Percentiles rank a stretch among this genome's conserved stretches.
Conservation (phyloP, 2,329 filamentous ascomycete species). For the Nigrospora osmanthi region DNA sequence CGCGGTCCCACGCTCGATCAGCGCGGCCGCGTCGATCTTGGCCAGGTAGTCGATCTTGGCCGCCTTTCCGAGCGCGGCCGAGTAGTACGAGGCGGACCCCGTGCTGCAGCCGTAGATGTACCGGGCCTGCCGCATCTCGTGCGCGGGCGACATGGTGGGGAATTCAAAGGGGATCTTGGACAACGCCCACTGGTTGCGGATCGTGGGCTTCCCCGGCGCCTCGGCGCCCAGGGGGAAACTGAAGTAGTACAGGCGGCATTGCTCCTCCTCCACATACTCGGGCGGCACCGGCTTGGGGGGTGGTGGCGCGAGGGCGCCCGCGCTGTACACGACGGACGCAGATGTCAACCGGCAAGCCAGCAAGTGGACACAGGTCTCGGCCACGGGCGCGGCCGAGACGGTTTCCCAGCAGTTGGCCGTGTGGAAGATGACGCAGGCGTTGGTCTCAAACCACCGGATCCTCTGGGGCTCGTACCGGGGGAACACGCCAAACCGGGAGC, state of each 20-base stretch:
- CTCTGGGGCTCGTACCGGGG: slow-evolving; percentile 49
- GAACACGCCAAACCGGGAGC: slow-evolving; percentile 60
- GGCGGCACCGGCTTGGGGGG: slow-evolving; percentile 24
- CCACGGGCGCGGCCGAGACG: slow-evolving; percentile 14
- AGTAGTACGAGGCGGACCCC: slow-evolving; percentile 42
- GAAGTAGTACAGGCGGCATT: slow-evolving; percentile 65
- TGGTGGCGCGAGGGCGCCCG: slow-evolving; percentile 54
- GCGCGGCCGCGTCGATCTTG: slow-evolving; percentile 47
- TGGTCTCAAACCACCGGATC: slow-evolving; percentile 61
- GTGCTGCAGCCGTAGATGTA: slow-evolving; percentile 65
- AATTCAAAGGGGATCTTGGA: slow-evolving; percentile 62
- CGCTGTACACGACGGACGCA: slow-evolving; percentile 54
- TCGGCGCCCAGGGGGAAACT: slow-evolving; percentile 40
- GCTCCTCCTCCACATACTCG: slow-evolving; percentile 46
- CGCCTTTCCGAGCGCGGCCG: slow-evolving; percentile 52
- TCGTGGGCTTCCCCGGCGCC: slow-evolving; percentile 20
- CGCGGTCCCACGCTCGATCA: slow-evolving; percentile 44
- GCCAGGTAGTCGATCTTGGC: slow-evolving; percentile 60
- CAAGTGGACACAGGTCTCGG: slow-evolving; percentile 45
- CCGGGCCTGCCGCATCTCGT: slow-evolving; percentile 47
- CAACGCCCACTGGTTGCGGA: slow-evolving; percentile 57
- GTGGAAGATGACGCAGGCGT: slow-evolving; percentile 63
- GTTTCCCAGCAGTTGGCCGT: slow-evolving; percentile 66
- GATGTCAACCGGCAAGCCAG: slow-evolving; percentile 61
- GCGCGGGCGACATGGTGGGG: slow-evolving; percentile 46